A percentile compares a stretch with the other conserved stretches of the same genome.
phyloP scores from a whole-genome alignment of 176 grass and related monocot genomes.

The Poa pratensis region DNA sequence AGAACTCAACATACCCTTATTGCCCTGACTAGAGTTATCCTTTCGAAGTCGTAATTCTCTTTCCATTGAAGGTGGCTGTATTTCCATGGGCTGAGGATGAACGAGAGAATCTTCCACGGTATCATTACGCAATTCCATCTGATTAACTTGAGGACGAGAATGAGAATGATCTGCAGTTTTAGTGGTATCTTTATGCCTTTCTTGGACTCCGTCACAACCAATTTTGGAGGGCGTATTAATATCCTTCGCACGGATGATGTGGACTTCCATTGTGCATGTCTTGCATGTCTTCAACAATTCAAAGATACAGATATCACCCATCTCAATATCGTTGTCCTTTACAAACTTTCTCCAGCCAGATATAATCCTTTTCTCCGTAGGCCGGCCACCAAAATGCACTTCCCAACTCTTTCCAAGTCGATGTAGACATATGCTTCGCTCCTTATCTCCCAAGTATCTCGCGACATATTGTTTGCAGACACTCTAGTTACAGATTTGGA shows the following conservation, averaged over 20 bases:
- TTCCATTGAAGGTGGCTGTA: not conserved
- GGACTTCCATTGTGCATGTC: constrained; percentile 20
- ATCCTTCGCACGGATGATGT: constrained; percentile 9
- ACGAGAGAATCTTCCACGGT: not conserved
- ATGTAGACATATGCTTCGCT: constrained; percentile 15
- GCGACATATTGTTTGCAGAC: not conserved
- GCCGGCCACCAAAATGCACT: not conserved
- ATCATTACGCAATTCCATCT: not conserved
- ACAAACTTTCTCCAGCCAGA: constrained; percentile 9
- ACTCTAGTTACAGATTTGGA: constrained; percentile 12
- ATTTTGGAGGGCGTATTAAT: not conserved
- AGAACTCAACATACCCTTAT: constrained; percentile 2
- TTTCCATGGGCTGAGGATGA: not conserved
- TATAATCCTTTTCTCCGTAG: not conserved
- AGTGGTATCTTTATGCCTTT: not conserved
- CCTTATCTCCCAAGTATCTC: constrained; percentile 6
- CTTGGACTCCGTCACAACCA: not conserved
- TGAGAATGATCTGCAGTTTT: not conserved
- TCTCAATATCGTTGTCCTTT: constrained; percentile 13
- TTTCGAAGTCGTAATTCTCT: not conserved
- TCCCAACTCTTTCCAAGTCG: constrained; percentile 4
- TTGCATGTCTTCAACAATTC: constrained; percentile 8
- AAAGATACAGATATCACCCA: constrained; percentile 32
- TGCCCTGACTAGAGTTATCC: not conserved
- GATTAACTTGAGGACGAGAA: not conserved